Conservation (phyloP, 1,284 basidiomycete species). For the Leccinum insigne region DNA sequence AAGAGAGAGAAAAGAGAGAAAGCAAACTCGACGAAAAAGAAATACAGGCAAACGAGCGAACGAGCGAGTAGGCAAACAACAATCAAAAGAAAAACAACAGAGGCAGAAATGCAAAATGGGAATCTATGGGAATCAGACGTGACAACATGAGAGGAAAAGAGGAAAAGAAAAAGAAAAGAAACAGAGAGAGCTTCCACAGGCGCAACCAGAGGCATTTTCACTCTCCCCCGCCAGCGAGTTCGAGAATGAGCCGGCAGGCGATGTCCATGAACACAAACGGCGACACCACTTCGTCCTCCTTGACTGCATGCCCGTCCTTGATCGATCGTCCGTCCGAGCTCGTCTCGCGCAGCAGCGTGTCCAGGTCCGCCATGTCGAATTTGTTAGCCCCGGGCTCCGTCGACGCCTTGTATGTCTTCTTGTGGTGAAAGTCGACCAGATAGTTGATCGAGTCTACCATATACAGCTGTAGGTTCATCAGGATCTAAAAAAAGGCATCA, state of each 20-base stretch:
- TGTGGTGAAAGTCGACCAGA: slow-evolving; percentile 97
- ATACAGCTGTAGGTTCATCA: slow-evolving; percentile 98
- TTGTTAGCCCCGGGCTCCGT: slow-evolving; percentile 61
- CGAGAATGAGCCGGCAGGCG: slow-evolving; percentile 81
- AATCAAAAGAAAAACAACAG: slow-evolving; percentile 9
- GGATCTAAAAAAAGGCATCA: slow-evolving; percentile 52
- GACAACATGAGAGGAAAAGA: slow-evolving; percentile 13
- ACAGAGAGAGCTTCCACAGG: background rate
- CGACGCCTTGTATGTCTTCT: slow-evolving; percentile 82
- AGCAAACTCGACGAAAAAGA: slow-evolving; percentile 6
- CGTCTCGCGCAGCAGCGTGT: slow-evolving; percentile 48
- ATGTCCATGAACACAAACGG: slow-evolving; percentile 98
- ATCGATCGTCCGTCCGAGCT: slow-evolving; percentile 44
- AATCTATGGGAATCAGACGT: slow-evolving; percentile 23
- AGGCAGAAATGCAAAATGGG: background rate
- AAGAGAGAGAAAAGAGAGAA: background rate
- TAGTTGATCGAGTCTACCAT: slow-evolving; percentile 96
- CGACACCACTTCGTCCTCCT: slow-evolving; percentile 75
- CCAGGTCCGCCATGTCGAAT: slow-evolving; percentile 62
- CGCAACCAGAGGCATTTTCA: slow-evolving; percentile 10
- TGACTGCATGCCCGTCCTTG: slow-evolving; percentile 29
- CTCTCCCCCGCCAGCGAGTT: slow-evolving; percentile 69
- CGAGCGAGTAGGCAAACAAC: slow-evolving; percentile 8
- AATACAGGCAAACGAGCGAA: slow-evolving; percentile 9
- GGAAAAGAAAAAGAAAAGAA: background rate